Evolutionary conservation across 2,329 filamentous ascomycete genomes (phyloP).

Genomic region (Calonectria hongkongensis): DNA sequence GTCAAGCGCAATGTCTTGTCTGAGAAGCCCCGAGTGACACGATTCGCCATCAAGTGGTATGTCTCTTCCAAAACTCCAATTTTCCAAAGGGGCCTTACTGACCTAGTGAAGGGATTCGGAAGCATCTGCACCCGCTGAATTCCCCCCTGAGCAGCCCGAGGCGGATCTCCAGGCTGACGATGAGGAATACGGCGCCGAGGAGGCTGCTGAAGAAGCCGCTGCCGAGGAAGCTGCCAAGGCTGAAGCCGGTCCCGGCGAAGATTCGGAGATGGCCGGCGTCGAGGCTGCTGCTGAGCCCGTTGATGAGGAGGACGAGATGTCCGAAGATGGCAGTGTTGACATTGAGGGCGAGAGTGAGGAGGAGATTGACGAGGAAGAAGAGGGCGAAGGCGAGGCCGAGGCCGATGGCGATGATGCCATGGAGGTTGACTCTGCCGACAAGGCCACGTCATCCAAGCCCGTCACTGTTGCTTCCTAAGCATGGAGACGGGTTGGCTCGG

Average conservation of each 20-base stretch:
- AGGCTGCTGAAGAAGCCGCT: constrained; percentile 83
- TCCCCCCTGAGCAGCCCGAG: constrained; percentile 97
- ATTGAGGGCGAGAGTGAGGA: constrained; percentile 86
- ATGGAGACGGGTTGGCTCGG: background rate
- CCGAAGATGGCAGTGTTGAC: constrained; percentile 86
- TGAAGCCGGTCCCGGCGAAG: constrained; percentile 72
- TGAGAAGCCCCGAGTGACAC: constrained; percentile 97
- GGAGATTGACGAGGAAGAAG: constrained; percentile 80
- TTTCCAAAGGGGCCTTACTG: constrained; percentile 1
- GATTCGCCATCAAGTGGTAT: constrained; percentile 99
- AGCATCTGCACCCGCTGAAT: constrained; percentile 95
- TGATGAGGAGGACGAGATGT: constrained; percentile 79
- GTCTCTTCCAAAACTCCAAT: constrained; percentile 53
- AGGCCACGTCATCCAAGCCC: constrained; percentile 59
- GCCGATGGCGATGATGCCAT: constrained; percentile 65
- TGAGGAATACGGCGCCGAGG: constrained; percentile 92
- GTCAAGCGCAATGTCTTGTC: constrained; percentile 94
- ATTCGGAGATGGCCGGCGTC: constrained; percentile 84
- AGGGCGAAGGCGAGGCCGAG: constrained; percentile 60
- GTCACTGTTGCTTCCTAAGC: constrained; percentile 60
- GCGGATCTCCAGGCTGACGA: constrained; percentile 91
- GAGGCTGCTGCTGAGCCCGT: constrained; percentile 68
- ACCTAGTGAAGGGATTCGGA: constrained; percentile 87
- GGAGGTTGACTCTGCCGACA: constrained; percentile 68
- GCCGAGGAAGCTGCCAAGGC: constrained; percentile 69